A percentile compares a stretch with the other conserved stretches of the same genome.
Evolutionary conservation across 1,284 basidiomycete species (phyloP).

Genomic region (Tremellales sp.): DNA sequence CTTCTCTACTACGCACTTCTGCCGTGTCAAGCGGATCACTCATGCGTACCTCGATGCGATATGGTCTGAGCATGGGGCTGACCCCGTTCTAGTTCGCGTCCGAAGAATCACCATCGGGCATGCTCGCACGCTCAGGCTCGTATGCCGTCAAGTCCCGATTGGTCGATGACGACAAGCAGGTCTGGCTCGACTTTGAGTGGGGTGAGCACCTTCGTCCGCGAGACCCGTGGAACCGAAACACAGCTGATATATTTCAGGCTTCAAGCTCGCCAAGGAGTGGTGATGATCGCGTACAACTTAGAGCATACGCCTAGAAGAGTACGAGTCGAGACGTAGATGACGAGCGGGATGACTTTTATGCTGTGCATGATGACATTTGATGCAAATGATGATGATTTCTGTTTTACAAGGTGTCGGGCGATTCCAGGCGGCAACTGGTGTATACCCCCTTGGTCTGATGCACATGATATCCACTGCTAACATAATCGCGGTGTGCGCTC

Average conservation of each 20-base stretch:
- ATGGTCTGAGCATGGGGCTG: not conserved
- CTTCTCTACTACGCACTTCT: not conserved
- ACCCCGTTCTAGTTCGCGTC: slow-evolving; percentile 40
- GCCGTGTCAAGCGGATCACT: not conserved
- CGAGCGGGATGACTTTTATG: too few relatives aligned
- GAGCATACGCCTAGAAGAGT: too few relatives aligned
- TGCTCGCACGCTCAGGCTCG: slow-evolving; percentile 54
- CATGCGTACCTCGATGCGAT: not conserved
- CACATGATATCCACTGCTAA: too few relatives aligned
- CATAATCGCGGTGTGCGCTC: too few relatives aligned
- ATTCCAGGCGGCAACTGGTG: too few relatives aligned
- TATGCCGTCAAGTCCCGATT: slow-evolving; percentile 54
- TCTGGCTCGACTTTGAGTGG: slow-evolving; percentile 51
- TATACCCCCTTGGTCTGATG: too few relatives aligned
- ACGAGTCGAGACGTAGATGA: too few relatives aligned
- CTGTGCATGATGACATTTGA: too few relatives aligned
- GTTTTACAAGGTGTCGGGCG: too few relatives aligned
- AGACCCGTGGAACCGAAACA: not conserved
- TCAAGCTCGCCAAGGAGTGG: slow-evolving; percentile 49
- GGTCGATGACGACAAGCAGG: slow-evolving; percentile 52
- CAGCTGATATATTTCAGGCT: slow-evolving; percentile 32
- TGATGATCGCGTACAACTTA: too few relatives aligned
- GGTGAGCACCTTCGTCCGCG: slow-evolving; percentile 22
- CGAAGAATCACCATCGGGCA: slow-evolving; percentile 53
- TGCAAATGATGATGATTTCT: too few relatives aligned